Conservation (phyloP, 768 basidiomycete species). For the Pholiota conissans region DNA sequence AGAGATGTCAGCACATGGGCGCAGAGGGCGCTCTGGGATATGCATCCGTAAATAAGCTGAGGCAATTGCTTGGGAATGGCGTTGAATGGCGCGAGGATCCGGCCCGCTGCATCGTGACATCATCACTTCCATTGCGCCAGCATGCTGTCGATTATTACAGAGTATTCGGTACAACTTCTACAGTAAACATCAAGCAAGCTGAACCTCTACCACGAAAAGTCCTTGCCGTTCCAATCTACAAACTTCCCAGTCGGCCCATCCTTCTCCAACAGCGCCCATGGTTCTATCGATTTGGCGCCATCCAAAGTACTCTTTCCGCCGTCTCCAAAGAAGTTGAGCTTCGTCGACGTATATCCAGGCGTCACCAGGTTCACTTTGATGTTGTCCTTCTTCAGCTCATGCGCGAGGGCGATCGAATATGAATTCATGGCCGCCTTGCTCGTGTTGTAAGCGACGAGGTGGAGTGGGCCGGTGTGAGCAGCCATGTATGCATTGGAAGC, state of each 20-base stretch:
- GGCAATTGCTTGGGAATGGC: neutral
- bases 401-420: conserved; percentile 60
- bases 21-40: neutral
- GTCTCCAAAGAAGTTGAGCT: conserved; percentile 35
- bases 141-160: too few species aligned
- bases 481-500: conserved; percentile 41
- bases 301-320: conserved; percentile 38
- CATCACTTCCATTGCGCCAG: too few species aligned
- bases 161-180: too few species aligned
- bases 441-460: conserved; percentile 58
- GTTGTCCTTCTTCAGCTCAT: conserved; percentile 50
- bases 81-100: neutral
- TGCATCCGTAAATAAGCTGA: neutral
- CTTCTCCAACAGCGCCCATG: conserved; percentile 40
- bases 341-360: conserved; percentile 55
- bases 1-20: neutral
- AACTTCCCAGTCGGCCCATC: conserved; percentile 39
- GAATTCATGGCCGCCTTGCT: conserved; percentile 70
- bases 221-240: conserved; percentile 34
- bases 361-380: conserved; percentile 66
- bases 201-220: conserved; percentile 30
- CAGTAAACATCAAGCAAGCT: neutral
- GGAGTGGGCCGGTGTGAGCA: conserved; percentile 26
- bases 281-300: conserved; percentile 34
- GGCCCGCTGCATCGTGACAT: too few species aligned